A percentile compares a stretch with the other conserved stretches of the same genome.
These are phyloP conservation scores for Macrophomina tecta DNA, from an alignment of 2,329 filamentous ascomycete species.

Conservation along the genomic window DNA sequence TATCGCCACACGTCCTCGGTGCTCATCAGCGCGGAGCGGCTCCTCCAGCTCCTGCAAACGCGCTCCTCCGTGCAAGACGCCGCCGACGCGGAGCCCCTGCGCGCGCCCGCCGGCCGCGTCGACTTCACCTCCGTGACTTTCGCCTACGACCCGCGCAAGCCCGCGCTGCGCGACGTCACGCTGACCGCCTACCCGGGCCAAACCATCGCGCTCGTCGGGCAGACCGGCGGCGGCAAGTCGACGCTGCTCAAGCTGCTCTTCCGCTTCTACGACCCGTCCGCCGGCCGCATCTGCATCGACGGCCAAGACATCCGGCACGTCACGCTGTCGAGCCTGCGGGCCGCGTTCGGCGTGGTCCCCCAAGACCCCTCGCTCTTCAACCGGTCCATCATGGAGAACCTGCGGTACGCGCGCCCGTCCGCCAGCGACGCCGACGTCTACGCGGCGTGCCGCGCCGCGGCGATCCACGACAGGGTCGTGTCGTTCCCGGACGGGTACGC, in stretches of 20 bases:
- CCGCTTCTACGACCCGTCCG: slow-evolving; percentile 60
- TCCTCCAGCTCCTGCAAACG: slow-evolving; percentile 63
- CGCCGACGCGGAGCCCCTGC: slow-evolving; percentile 55
- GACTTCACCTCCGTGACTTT: slow-evolving; percentile 53
- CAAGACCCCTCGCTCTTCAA: slow-evolving; percentile 51
- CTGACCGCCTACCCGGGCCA: slow-evolving; percentile 58
- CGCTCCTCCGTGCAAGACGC: slow-evolving; percentile 62
- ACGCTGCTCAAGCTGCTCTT: slow-evolving; percentile 62
- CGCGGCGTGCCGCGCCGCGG: slow-evolving; percentile 46
- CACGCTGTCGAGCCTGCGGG: slow-evolving; percentile 59
- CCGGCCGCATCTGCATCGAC: slow-evolving; percentile 58
- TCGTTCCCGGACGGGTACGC: slow-evolving; percentile 64
- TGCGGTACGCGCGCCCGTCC: slow-evolving; percentile 55
- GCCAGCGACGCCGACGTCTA: slow-evolving; percentile 58
- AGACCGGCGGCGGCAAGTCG: slow-evolving; percentile 64
- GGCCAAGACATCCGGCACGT: slow-evolving; percentile 62
- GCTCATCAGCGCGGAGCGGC: slow-evolving; percentile 69
- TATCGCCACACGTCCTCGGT: slow-evolving; percentile 57
- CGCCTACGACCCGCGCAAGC: slow-evolving; percentile 59
- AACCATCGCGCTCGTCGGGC: slow-evolving; percentile 62
- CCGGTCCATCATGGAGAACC: slow-evolving; percentile 47
- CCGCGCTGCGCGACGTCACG: slow-evolving; percentile 58
- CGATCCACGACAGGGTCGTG: slow-evolving; percentile 15
- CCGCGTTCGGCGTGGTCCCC: slow-evolving; percentile 52
- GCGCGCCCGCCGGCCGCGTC: slow-evolving; percentile 59